Conservation (phyloP, 805 yeast species). For the Candida maris region DNA sequence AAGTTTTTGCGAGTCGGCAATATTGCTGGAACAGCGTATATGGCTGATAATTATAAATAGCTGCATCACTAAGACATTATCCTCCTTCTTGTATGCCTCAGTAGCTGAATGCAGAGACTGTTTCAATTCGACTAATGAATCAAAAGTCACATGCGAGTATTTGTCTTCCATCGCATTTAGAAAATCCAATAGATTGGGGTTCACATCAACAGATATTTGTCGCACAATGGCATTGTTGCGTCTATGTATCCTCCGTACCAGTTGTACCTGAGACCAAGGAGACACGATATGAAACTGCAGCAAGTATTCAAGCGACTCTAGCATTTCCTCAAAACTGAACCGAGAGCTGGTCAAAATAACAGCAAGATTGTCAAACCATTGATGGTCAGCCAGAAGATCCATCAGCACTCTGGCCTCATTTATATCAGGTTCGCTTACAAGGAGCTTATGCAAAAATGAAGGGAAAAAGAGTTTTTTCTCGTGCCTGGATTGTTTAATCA, state of each 20-base stretch:
- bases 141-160: not conserved
- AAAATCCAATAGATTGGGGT: constrained; percentile 4
- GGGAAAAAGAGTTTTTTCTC: not conserved
- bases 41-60: constrained; percentile 3
- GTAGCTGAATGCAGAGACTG: constrained; percentile 2
- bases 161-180: constrained; percentile 8
- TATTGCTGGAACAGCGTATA: not conserved
- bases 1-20: not conserved
- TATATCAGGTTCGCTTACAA: not conserved
- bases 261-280: constrained; percentile 13
- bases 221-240: constrained; percentile 5
- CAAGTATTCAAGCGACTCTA: constrained; percentile 2
- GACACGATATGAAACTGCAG: constrained; percentile 5
- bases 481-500: not conserved
- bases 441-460: not conserved
- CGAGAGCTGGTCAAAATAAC: constrained; percentile 4
- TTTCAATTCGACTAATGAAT: constrained; percentile 3
- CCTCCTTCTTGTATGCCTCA: not conserved
- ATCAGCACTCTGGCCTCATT: constrained; percentile 1
- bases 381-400: constrained; percentile 5
- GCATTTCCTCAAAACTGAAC: constrained; percentile 9
- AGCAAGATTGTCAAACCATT: constrained; percentile 13
- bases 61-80: constrained; percentile 4
- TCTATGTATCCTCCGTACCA: constrained; percentile 6
- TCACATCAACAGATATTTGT: constrained; percentile 7